Evolutionary conservation across 805 yeast genomes (phyloP), one percentile per base, ranked within the genome.

Genomic region (Spathaspora boniae): DNA sequence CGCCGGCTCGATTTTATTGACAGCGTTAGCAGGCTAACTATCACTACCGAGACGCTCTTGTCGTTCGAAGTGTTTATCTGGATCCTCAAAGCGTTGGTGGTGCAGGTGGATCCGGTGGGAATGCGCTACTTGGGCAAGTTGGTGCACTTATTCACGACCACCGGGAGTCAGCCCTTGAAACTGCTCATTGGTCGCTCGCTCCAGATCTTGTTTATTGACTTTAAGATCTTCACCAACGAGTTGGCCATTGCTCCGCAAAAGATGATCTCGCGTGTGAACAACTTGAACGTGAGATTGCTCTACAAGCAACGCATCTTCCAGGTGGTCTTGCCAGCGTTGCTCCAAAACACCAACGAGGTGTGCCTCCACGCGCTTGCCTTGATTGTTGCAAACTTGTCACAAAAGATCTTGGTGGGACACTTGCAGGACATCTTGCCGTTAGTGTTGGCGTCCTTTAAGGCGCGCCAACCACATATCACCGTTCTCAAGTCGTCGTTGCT

Each of bases 301-400:
- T 86, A 83, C 68, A 87, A 87, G 53, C 98, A 93, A 51, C 80
- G 80, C 44, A 69, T 86, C 17, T 86, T 87, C 53, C 76, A 77
- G 40, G 60, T 68, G 6, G 62, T 78, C 1, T 67, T 86, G 5
- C 83, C 84, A 0, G 56, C 54, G 20, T 53, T 87, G 21, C 74
- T 82, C 6, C 52, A 58, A 0, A 70, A 69, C 3, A 57, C 73
- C 53, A 44, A 48, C 8, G 73, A 77, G 31, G 71, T 75, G 31
- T 78, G 77, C 45, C 60, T 89, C 42, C 68, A 78, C 7, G 77
- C 93, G 0, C 62, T 91, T 32, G 77, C 95, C 2, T 60, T 77
- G 29, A 65, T 88, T 25, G 63, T 87, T 43, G 78, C 76, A 42
- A 79, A 79, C 47, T 73, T 86, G 16, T 78, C 87, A 12, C 68